These are phyloP conservation scores for Fagopyrum tataricum DNA, from an alignment of 148 eudicot genomes.

Conservation along the genomic window DNA sequence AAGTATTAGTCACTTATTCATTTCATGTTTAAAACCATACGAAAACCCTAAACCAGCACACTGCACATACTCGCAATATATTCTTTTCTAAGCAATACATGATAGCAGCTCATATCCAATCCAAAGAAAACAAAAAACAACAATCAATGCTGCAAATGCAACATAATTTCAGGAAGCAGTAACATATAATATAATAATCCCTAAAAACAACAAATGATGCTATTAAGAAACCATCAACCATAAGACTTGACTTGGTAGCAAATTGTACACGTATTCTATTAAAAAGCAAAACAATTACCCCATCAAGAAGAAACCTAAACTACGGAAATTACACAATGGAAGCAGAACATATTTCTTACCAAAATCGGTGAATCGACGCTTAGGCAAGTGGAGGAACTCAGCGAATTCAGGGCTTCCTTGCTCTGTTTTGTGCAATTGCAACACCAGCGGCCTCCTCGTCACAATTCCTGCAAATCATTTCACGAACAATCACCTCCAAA, in stretches of 20 bases:
- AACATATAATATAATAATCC: neutral
- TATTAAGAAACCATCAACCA: neutral
- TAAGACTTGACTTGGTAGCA: neutral
- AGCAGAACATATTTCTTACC: conserved; percentile 26
- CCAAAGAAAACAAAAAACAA: neutral
- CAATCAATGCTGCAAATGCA: neutral
- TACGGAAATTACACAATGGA: neutral
- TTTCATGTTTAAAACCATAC: neutral
- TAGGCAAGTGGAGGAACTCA: conserved; percentile 80
- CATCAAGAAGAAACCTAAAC: neutral
- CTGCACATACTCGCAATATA: neutral
- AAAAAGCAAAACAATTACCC: neutral
- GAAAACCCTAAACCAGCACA: neutral
- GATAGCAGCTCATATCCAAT: neutral
- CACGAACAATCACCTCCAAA: neutral
- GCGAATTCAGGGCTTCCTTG: conserved; percentile 75
- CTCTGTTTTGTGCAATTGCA: conserved; percentile 82
- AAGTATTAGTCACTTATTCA: conserved; percentile 1
- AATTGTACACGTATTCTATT: neutral
- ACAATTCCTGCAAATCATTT: conserved; percentile 59
- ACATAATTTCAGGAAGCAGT: neutral
- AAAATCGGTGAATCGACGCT: conserved; percentile 67
- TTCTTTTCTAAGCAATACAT: neutral
- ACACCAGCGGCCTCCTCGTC: conserved; percentile 87
- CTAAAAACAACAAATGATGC: neutral